These are phyloP conservation scores for Geosmithia morbida DNA, from an alignment of 2,329 filamentous ascomycete genomes.

Conservation along the genomic window DNA sequence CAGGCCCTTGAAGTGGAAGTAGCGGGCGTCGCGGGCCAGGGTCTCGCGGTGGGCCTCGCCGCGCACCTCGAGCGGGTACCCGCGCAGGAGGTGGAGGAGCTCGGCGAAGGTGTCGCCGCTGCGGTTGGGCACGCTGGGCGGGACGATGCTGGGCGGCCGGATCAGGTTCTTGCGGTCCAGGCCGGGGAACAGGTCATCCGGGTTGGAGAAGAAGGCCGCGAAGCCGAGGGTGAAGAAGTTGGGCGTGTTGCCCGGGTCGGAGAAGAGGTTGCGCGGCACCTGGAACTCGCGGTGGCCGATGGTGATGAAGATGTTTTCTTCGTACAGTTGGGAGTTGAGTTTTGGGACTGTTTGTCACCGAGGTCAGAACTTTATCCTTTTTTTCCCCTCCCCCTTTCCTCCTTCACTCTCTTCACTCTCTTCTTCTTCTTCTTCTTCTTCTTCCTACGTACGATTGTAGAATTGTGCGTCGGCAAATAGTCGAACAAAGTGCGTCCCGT, in stretches of 20 bases:
- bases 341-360: constrained; percentile 57
- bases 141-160: constrained; percentile 73
- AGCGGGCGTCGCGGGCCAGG: constrained; percentile 73
- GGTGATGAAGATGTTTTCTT: constrained; percentile 81
- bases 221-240: constrained; percentile 95
- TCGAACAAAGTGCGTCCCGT: constrained; percentile 79
- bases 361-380: not conserved
- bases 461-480: constrained; percentile 93
- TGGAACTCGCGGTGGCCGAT: constrained; percentile 81
- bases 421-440: too few relatives aligned
- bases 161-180: constrained; percentile 66
- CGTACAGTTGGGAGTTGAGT: constrained; percentile 79
- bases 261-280: constrained; percentile 80
- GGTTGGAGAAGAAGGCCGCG: constrained; percentile 70
- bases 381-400: too few relatives aligned
- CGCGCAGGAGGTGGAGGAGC: constrained; percentile 65
- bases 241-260: constrained; percentile 72
- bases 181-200: constrained; percentile 72
- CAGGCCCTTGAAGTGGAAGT: constrained; percentile 83
- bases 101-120: constrained; percentile 77
- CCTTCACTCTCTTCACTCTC: too few relatives aligned
- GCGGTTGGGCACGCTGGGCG: constrained; percentile 66
- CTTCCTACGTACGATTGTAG: constrained; percentile 52
- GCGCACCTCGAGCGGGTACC: constrained; percentile 67
- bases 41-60: constrained; percentile 63